phyloP scores from a whole-genome alignment of 2,329 filamentous ascomycete genomes.

The Clonostachys byssicola region DNA sequence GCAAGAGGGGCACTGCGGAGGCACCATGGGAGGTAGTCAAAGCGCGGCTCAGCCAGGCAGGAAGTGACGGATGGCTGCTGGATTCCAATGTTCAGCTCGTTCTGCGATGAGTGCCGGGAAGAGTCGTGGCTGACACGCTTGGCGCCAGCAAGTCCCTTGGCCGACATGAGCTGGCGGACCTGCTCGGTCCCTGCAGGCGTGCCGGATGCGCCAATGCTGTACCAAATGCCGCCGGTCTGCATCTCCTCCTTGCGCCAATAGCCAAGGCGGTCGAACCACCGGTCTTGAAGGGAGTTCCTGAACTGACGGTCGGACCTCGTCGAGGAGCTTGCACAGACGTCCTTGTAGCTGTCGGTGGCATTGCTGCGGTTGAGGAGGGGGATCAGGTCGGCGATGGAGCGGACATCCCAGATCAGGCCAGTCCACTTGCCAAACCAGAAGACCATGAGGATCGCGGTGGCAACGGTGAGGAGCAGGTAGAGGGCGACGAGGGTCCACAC shows the following conservation, averaged over 20 bases:
- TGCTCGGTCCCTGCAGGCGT: slow-evolving; percentile 23
- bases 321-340: slow-evolving; percentile 53
- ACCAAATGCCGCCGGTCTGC: slow-evolving; percentile 65
- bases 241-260: slow-evolving; percentile 75
- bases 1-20: slow-evolving; percentile 62
- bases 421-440: slow-evolving; percentile 64
- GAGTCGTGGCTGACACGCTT: slow-evolving; percentile 21
- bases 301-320: slow-evolving; percentile 39
- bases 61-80: slow-evolving; percentile 1
- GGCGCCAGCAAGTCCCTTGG: slow-evolving; percentile 2
- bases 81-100: slow-evolving; percentile 12
- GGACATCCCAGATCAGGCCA: slow-evolving; percentile 80
- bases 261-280: slow-evolving; percentile 68
- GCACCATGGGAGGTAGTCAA: slow-evolving; percentile 74
- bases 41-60: slow-evolving; percentile 18
- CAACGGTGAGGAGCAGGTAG: slow-evolving; percentile 63
- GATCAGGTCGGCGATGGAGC: slow-evolving; percentile 77
- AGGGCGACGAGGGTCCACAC: slow-evolving; percentile 74
- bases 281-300: slow-evolving; percentile 45
- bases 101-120: slow-evolving; percentile 17
- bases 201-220: slow-evolving; percentile 61
- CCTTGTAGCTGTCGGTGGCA: slow-evolving; percentile 66
- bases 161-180: slow-evolving; percentile 10
- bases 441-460: slow-evolving; percentile 47
- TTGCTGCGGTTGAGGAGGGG: slow-evolving; percentile 78